A percentile compares a stretch with the other conserved stretches of the same genome.
phyloP scores from a whole-genome alignment of 768 basidiomycete species.

The Pluteus cervinus region DNA sequence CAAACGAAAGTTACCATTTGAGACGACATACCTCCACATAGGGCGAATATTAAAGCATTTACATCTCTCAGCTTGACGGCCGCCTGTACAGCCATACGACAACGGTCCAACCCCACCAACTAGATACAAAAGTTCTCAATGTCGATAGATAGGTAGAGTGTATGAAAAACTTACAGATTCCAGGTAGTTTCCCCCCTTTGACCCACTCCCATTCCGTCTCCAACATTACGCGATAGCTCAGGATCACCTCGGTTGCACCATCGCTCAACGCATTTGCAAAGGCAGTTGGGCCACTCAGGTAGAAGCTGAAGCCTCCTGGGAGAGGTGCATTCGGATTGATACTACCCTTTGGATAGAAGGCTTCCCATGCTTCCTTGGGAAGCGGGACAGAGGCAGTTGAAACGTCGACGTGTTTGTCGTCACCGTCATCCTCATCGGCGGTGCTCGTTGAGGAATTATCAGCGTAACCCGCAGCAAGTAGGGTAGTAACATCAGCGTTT shows the following conservation, averaged over 20 bases:
- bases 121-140: conserved; percentile 12
- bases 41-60: conserved; percentile 63
- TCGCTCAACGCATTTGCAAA: conserved; percentile 31
- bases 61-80: conserved; percentile 54
- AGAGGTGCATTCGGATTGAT: conserved; percentile 47
- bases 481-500: too few relatives aligned
- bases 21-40: conserved; percentile 63
- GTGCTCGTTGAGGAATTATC: too few relatives aligned
- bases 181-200: conserved; percentile 76
- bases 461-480: too few relatives aligned
- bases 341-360: conserved; percentile 53
- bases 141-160: background rate
- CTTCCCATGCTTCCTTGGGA: conserved; percentile 49
- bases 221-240: conserved; percentile 66
- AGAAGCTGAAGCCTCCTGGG: conserved; percentile 67
- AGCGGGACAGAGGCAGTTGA: conserved; percentile 8
- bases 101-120: conserved; percentile 51
- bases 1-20: background rate
- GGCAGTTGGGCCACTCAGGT: conserved; percentile 46
- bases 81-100: conserved; percentile 65
- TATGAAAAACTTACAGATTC: conserved; percentile 45
- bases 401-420: too few relatives aligned
- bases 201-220: conserved; percentile 57
- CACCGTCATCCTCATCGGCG: too few relatives aligned
- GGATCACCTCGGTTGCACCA: conserved; percentile 46